Evolutionary conservation across 495 filamentous ascomycete species (phyloP).

Genomic region (Aspergillus carlsbadensis): DNA sequence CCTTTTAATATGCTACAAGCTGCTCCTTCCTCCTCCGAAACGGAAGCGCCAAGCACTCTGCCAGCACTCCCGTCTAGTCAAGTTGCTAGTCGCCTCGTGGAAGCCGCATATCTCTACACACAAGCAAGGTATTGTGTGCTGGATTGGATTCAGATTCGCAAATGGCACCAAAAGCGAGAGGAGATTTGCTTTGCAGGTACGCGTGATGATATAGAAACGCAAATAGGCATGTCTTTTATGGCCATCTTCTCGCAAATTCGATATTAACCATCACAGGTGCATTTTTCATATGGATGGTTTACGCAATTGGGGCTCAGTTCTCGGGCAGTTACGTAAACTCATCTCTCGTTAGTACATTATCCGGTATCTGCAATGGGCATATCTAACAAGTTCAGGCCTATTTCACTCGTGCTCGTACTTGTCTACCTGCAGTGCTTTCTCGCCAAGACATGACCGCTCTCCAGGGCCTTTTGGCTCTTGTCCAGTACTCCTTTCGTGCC

Average conservation of each 20-base stretch:
- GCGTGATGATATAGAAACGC: neutral
- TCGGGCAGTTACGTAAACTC: neutral
- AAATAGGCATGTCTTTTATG: neutral
- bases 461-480: neutral
- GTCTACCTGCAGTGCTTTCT: neutral
- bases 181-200: neutral
- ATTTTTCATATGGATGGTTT: neutral
- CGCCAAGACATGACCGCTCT: neutral
- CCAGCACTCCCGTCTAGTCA: neutral
- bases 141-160: neutral
- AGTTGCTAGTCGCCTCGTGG: neutral
- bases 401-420: neutral
- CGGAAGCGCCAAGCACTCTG: too few relatives aligned
- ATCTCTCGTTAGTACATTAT: neutral
- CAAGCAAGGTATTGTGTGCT: neutral
- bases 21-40: too few relatives aligned
- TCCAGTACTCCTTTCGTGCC: neutral
- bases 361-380: neutral
- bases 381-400: neutral
- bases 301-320: neutral
- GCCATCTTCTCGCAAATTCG: neutral
- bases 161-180: neutral
- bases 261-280: neutral
- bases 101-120: neutral
- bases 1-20: too few relatives aligned